Evolutionary conservation across 1,284 basidiomycete species (phyloP).

Genomic region (Mrakiaceae sp.): DNA sequence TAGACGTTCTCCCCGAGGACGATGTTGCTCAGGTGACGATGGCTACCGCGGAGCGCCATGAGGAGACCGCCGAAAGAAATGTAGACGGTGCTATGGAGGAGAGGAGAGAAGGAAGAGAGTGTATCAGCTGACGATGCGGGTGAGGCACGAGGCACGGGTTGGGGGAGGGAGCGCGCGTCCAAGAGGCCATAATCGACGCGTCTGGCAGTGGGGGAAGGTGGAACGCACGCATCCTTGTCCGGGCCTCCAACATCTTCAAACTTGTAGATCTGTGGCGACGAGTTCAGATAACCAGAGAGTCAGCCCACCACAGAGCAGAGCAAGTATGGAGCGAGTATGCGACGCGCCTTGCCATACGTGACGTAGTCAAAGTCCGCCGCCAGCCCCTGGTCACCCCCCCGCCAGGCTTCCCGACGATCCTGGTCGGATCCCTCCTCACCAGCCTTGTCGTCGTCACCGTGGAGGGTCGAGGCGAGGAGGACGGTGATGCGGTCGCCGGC

Average conservation of each 20-base stretch:
- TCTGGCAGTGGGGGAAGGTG: background rate
- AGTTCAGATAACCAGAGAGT: background rate
- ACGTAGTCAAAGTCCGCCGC: slow-evolving; percentile 85
- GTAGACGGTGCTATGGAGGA: slow-evolving; percentile 11
- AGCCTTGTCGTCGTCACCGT: slow-evolving; percentile 42
- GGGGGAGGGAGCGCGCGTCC: background rate
- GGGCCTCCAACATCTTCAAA: slow-evolving; percentile 64
- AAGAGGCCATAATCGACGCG: background rate
- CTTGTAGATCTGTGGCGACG: slow-evolving; percentile 61
- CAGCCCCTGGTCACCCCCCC: slow-evolving; percentile 56
- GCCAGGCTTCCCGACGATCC: slow-evolving; percentile 74
- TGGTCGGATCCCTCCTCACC: slow-evolving; percentile 46
- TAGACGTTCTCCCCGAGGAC: slow-evolving; percentile 17
- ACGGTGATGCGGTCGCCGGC: slow-evolving; percentile 63
- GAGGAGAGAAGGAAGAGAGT: background rate
- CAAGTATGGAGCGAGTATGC: slow-evolving; percentile 3
- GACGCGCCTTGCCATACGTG: slow-evolving; percentile 81
- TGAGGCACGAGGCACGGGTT: background rate
- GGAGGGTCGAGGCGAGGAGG: slow-evolving; percentile 67
- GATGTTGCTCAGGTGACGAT: slow-evolving; percentile 16
- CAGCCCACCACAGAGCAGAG: background rate
- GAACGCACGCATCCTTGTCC: slow-evolving; percentile 14
- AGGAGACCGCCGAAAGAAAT: slow-evolving; percentile 16
- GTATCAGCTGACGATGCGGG: background rate
- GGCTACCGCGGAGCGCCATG: slow-evolving; percentile 15